phyloP scores from a whole-genome alignment of 1,284 basidiomycete species.

The Sanghuangporus sanghuang region DNA sequence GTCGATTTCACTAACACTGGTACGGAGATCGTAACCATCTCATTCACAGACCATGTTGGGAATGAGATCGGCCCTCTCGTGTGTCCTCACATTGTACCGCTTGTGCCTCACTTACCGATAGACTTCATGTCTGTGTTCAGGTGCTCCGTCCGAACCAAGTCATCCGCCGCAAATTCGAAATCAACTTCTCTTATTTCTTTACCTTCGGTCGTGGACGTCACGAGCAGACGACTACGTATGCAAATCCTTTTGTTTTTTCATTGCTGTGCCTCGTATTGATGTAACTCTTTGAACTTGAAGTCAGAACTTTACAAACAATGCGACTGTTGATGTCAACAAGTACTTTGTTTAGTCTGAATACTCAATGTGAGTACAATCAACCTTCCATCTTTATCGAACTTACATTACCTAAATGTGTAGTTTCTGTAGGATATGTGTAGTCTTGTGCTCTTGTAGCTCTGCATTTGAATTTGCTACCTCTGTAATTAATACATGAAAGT shows the following conservation, averaged over 20 bases:
- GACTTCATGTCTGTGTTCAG: too few species aligned
- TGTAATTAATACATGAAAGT: too few species aligned
- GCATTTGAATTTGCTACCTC: too few species aligned
- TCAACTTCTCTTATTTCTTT: constrained; percentile 2
- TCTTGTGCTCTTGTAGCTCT: too few species aligned
- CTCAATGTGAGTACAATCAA: neutral
- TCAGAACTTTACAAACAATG: neutral
- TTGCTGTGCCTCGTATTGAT: too few species aligned
- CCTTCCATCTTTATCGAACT: too few species aligned
- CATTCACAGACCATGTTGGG: neutral
- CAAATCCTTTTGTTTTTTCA: neutral
- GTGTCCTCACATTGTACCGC: neutral
- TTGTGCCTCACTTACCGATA: too few species aligned
- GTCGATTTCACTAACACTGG: constrained; percentile 11
- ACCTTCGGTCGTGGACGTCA: neutral
- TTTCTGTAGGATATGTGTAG: too few species aligned
- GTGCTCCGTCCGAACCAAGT: neutral
- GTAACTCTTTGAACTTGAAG: neutral
- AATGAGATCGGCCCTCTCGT: neutral
- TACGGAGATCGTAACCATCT: neutral
- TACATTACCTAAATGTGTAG: too few species aligned
- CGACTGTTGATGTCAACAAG: constrained; percentile 6
- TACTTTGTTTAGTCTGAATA: neutral
- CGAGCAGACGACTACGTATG: neutral
- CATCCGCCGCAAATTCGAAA: neutral